Evolutionary conservation across 2,329 filamentous ascomycete genomes (phyloP), one percentile per base, ranked within the genome.

Genomic region (Fusarium sp.): DNA sequence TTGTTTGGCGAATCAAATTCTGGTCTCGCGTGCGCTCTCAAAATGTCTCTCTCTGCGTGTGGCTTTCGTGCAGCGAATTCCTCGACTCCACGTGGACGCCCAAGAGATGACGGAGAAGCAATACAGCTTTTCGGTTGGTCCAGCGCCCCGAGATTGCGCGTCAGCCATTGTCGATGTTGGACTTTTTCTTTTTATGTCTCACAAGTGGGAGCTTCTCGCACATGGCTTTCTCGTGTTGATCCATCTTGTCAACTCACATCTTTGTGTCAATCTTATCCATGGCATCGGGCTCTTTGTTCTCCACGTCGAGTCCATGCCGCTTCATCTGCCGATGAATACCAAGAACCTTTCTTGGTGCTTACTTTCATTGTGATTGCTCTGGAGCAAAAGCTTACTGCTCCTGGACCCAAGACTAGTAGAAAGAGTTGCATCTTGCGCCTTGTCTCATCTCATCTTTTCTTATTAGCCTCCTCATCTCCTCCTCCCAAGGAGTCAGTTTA

Each of bases 31-130:
- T 72, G 47, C 38, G 35, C 64, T 65, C 25, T 60, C 20, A 61
- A 61, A 30, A 63, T 47, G 35, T 58, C 37, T 64, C 50, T 58
- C n/a, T 11, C 70, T 63, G 64, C 52, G 22, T 43, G 45, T 75
- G 61, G 45, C 43, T 63, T 37, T 54, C 35, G 40, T 63, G 58
- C 71, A 74, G 68, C 76, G 73, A 77, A 76, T 78, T 78, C 73
- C 70, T 68, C 64, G 56, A 70, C 73, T 78, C 73, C 76, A 78
- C 76, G 76, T 78, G 76, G 76, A 76, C 59, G 27, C 37, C 70
- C 40, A 72, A 37, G 50, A 54, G 69, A 59, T 43, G 45, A 52
- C 47, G 25, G 45, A 50, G 33, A 45, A 54, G 45, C 66, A 65
- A 68, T 57, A 33, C 65, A 56, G 59, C 38, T 45, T 45, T 72